phyloP scores from a whole-genome alignment of 495 filamentous ascomycete species.

The Hypoxylon fragiforme region DNA sequence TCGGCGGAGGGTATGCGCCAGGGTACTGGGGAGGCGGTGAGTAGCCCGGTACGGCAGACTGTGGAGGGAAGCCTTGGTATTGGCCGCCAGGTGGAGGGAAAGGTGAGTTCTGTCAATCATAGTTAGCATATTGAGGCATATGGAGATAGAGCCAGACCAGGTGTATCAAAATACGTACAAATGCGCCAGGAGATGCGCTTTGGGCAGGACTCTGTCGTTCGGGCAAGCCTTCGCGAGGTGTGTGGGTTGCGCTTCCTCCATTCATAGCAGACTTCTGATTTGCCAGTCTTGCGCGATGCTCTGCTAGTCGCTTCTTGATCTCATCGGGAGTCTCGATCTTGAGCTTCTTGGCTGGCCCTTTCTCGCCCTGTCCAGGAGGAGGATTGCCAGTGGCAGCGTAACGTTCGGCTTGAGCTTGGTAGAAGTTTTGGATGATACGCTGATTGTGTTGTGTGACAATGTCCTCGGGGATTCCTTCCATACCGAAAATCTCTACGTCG shows the following conservation, averaged over 20 bases:
- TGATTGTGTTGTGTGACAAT: constrained; percentile 79
- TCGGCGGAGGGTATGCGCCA: constrained; percentile 44
- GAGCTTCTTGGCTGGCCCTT: constrained; percentile 70
- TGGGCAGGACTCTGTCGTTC: constrained; percentile 57
- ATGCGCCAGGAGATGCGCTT: constrained; percentile 57
- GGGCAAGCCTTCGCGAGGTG: constrained; percentile 57
- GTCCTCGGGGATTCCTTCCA: constrained; percentile 94
- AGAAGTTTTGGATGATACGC: constrained; percentile 78
- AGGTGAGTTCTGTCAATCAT: constrained; percentile 39
- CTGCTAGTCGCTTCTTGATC: constrained; percentile 79
- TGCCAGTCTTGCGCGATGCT: constrained; percentile 71
- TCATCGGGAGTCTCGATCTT: constrained; percentile 78
- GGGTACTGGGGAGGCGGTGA: constrained; percentile 42
- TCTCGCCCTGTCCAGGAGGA: constrained; percentile 58
- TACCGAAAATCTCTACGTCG: constrained; percentile 95
- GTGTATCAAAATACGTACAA: constrained; percentile 48
- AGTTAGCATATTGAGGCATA: constrained; percentile 11
- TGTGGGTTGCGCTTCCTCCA: constrained; percentile 63
- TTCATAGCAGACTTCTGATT: constrained; percentile 57
- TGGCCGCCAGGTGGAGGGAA: constrained; percentile 46
- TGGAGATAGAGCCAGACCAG: background rate
- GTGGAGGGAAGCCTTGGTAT: constrained; percentile 41
- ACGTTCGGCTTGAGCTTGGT: constrained; percentile 81
- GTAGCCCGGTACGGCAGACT: constrained; percentile 34
- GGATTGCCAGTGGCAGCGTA: constrained; percentile 84